Percentiles rank a stretch among this genome's conserved stretches.
Conservation (phyloP, 2,329 filamentous ascomycete genomes). For the Hypoxylon sp. region DNA sequence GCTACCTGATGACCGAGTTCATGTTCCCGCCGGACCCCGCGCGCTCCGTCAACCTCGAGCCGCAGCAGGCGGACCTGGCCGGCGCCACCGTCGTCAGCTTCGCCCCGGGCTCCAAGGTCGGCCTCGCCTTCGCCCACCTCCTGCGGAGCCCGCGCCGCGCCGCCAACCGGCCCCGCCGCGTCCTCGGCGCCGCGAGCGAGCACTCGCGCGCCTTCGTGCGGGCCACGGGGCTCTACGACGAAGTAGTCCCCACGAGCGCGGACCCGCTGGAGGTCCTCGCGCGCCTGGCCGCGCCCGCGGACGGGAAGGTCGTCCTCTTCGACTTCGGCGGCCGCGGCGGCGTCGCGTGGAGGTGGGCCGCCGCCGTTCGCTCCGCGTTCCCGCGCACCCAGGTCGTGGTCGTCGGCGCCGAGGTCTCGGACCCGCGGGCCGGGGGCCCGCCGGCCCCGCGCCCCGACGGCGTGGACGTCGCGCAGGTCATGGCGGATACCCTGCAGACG, state of each 20-base stretch:
- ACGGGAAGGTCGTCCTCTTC: slow-evolving; percentile 42
- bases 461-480: slow-evolving; percentile 33
- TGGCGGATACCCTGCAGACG: slow-evolving; percentile 43
- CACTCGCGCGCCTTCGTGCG: slow-evolving; percentile 44
- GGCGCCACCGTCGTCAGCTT: slow-evolving; percentile 52
- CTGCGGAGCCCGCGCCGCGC: slow-evolving; percentile 24
- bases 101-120: slow-evolving; percentile 50
- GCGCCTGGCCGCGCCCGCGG: slow-evolving; percentile 3
- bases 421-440: slow-evolving; percentile 16
- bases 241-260: slow-evolving; percentile 37
- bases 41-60: slow-evolving; percentile 39
- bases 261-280: slow-evolving; percentile 34
- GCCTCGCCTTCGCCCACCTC: slow-evolving; percentile 40
- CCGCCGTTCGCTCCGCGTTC: slow-evolving; percentile 23
- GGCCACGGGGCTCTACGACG: slow-evolving; percentile 46
- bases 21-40: slow-evolving; percentile 50
- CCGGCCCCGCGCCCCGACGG: slow-evolving; percentile 15
- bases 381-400: slow-evolving; percentile 31
- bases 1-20: slow-evolving; percentile 51
- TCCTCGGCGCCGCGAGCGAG: slow-evolving; percentile 48
- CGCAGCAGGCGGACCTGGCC: slow-evolving; percentile 51
- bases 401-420: slow-evolving; percentile 42
- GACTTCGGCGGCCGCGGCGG: slow-evolving; percentile 50
- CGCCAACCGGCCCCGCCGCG: slow-evolving; percentile 31
- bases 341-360: slow-evolving; percentile 42